These are phyloP conservation scores for Mimosa pudica DNA, from an alignment of 306 rosid species.

Conservation along the genomic window DNA sequence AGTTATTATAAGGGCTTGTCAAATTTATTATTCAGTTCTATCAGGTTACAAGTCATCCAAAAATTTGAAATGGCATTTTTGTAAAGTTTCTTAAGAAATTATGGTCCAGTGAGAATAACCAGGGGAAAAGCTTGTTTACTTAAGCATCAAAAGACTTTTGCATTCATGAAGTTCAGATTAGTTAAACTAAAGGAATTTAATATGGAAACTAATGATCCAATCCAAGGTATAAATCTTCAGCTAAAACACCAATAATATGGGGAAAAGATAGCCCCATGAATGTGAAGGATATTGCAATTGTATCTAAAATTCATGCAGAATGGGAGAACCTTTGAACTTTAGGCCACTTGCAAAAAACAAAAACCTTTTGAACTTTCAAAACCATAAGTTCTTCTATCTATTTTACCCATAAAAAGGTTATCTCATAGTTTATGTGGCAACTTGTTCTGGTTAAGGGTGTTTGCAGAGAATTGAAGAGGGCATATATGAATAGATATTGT, in stretches of 20 bases:
- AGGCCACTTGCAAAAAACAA: neutral
- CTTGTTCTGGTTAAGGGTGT: neutral
- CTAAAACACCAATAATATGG: neutral
- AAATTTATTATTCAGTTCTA: neutral
- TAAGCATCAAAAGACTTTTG: neutral
- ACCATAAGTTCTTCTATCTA: neutral
- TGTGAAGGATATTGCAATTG: too few relatives aligned
- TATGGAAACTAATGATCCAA: neutral
- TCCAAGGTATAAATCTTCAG: neutral
- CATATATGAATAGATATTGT: too few relatives aligned
- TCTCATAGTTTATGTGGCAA: neutral
- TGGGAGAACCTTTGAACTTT: neutral
- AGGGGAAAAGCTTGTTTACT: neutral
- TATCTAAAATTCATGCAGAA: neutral
- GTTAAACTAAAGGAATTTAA: neutral
- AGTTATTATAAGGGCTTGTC: neutral
- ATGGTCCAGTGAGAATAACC: neutral
- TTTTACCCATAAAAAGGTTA: neutral
- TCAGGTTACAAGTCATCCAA: neutral
- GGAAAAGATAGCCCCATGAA: neutral
- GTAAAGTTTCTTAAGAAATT: neutral
- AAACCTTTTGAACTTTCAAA: neutral
- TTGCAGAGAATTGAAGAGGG: neutral
- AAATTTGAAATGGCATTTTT: neutral
- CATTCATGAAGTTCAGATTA: neutral